Evolutionary conservation across 768 basidiomycete genomes (phyloP).

Genomic region (Mycena rebaudengoi): DNA sequence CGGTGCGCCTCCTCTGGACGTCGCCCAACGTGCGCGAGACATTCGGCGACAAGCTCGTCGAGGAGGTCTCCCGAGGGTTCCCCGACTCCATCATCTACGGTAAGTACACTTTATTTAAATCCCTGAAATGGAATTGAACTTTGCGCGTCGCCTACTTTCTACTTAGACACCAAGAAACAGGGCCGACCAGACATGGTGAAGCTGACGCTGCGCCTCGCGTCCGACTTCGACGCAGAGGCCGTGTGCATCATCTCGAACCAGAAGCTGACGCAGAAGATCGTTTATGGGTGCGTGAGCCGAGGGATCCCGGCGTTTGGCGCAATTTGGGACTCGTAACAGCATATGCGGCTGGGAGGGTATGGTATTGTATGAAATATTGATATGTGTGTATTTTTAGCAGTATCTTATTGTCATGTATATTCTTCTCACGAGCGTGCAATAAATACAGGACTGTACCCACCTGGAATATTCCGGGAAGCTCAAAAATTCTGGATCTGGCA

Average conservation of each 20-base stretch:
- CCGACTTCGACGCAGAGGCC: constrained; percentile 58
- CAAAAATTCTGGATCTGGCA: too few species aligned
- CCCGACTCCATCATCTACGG: constrained; percentile 65
- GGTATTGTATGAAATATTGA: too few species aligned
- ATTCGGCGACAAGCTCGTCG: constrained; percentile 66
- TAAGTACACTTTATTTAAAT: too few species aligned
- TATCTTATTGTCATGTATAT: too few species aligned
- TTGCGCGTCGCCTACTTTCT: background rate
- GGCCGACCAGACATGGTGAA: constrained; percentile 59
- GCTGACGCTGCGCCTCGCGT: constrained; percentile 52
- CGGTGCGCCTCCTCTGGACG: constrained; percentile 67
- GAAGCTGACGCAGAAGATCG: constrained; percentile 61
- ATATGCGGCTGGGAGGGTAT: too few species aligned
- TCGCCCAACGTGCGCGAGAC: constrained; percentile 66
- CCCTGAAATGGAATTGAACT: background rate
- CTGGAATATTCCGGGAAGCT: too few species aligned
- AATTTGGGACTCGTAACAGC: constrained; percentile 68
- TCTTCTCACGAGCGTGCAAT: too few species aligned
- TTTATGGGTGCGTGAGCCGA: constrained; percentile 63
- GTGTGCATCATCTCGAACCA: constrained; percentile 68
- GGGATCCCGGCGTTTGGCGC: constrained; percentile 68
- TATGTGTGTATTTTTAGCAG: too few species aligned
- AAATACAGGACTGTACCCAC: too few species aligned
- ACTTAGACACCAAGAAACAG: constrained; percentile 49
- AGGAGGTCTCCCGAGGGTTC: constrained; percentile 56